These are phyloP conservation scores for Kokia cookei DNA, from an alignment of 441 rosid species.

Conservation along the genomic window DNA sequence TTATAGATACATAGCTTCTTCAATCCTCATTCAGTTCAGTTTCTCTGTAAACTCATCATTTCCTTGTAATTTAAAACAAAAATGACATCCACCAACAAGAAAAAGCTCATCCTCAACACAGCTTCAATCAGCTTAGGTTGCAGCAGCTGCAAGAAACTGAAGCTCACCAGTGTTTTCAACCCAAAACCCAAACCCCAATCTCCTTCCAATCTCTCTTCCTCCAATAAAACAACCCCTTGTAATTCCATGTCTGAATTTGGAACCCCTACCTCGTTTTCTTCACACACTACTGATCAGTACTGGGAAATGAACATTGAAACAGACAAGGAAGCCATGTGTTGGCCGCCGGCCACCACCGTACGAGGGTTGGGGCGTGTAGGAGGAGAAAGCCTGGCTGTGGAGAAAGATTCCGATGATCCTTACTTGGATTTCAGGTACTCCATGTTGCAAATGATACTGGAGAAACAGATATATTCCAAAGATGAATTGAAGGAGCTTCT, in stretches of 20 bases:
- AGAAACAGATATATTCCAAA: constrained; percentile 58
- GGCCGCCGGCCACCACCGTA: constrained; percentile 10
- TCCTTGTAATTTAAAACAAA: neutral
- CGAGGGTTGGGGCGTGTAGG: constrained; percentile 50
- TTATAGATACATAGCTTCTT: neutral
- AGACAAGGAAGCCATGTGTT: constrained; percentile 3
- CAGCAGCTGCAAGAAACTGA: constrained; percentile 54
- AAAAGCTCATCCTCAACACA: constrained; percentile 41
- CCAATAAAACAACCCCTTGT: constrained; percentile 13
- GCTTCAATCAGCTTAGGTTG: constrained; percentile 64
- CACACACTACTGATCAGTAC: constrained; percentile 17
- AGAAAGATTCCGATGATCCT: constrained; percentile 73
- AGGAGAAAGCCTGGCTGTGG: constrained; percentile 48
- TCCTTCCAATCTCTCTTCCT: neutral
- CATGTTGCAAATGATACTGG: constrained; percentile 73
- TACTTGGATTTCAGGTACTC: constrained; percentile 66
- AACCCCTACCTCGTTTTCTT: constrained; percentile 32
- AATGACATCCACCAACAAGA: constrained; percentile 11
- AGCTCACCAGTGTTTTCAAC: constrained; percentile 38
- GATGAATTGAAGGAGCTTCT: constrained; percentile 64
- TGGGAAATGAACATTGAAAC: constrained; percentile 21
- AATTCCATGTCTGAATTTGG: constrained; percentile 12
- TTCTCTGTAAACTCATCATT: neutral
- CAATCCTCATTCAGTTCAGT: neutral
- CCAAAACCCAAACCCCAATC: constrained; percentile 16